A percentile compares a stretch with the other conserved stretches of the same genome.
Conservation (phyloP, 1,139 yeast genomes). For the Debaryomyces udenii region DNA sequence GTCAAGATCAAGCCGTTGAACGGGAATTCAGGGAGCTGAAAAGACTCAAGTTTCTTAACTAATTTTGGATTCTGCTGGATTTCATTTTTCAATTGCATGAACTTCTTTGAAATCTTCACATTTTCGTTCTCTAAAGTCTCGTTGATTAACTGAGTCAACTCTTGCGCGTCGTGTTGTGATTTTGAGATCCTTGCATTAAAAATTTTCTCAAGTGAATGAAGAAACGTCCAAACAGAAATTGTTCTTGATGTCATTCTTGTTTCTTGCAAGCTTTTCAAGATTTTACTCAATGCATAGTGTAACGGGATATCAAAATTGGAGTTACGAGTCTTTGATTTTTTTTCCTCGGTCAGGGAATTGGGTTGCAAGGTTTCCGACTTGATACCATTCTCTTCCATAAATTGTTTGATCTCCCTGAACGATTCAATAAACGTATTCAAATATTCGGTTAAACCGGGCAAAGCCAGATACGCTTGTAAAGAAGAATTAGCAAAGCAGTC, state of each 20-base stretch:
- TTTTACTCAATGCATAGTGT: conserved; percentile 58
- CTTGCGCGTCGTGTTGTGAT: conserved; percentile 94
- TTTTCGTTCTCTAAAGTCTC: conserved; percentile 79
- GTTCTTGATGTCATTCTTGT: conserved; percentile 58
- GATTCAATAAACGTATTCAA: conserved; percentile 47
- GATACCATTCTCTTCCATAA: conserved; percentile 26
- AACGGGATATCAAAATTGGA: conserved; percentile 46
- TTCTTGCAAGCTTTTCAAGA: conserved; percentile 63
- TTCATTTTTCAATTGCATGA: conserved; percentile 22
- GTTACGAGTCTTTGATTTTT: conserved; percentile 18
- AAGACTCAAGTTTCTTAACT: conserved; percentile 26
- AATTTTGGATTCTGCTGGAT: conserved; percentile 13
- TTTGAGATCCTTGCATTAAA: conserved; percentile 76
- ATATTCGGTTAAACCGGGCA: conserved; percentile 66
- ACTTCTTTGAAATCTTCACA: conserved; percentile 41
- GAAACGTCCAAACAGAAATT: conserved; percentile 76
- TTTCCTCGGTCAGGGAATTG: conserved; percentile 26
- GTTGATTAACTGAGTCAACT: conserved; percentile 74
- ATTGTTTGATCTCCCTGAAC: conserved; percentile 31
- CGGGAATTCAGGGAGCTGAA: conserved; percentile 64
- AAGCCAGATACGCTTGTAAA: conserved; percentile 77
- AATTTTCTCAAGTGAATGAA: conserved; percentile 74
- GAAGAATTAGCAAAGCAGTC: conserved; percentile 96
- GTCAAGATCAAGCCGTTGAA: conserved; percentile 69
- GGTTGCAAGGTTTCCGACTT: conserved; percentile 20